Evolutionary conservation across 2,329 filamentous ascomycete genomes (phyloP).

Genomic region (Sporothrix euskadiensis): DNA sequence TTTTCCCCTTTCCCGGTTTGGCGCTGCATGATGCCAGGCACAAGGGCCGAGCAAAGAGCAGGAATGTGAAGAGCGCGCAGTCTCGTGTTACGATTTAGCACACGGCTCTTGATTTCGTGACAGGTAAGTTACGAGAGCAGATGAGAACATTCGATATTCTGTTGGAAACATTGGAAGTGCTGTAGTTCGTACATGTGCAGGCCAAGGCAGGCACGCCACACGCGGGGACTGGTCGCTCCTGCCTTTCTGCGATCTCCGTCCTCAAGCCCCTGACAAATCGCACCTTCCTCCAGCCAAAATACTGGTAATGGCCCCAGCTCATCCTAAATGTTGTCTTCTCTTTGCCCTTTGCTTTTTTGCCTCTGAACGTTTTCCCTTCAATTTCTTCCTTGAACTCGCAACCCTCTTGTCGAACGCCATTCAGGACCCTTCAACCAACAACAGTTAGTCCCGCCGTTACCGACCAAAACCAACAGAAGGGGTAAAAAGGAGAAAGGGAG

Average conservation of each 20-base stretch:
- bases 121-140: background rate
- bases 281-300: background rate
- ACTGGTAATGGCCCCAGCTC: too few relatives aligned
- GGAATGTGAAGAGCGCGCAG: background rate
- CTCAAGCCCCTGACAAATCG: too few relatives aligned
- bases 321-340: background rate
- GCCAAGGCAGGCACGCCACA: conserved; percentile 4
- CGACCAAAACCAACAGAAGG: too few relatives aligned
- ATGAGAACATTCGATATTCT: background rate
- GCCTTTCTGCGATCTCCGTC: background rate
- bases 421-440: background rate
- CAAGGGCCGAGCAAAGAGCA: conserved; percentile 8
- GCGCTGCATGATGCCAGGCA: conserved; percentile 7
- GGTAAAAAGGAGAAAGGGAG: too few relatives aligned
- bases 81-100: background rate
- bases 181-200: background rate
- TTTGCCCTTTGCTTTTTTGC: background rate
- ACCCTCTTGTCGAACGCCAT: background rate
- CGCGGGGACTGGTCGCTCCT: background rate
- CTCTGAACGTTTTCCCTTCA: background rate
- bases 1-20: background rate
- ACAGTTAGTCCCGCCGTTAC: background rate
- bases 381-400: background rate
- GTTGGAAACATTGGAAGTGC: background rate
- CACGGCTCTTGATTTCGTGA: background rate